Base-by-base conservation (phyloP, 768 basidiomycete genomes). In the Mrakia frigida region DNA sequence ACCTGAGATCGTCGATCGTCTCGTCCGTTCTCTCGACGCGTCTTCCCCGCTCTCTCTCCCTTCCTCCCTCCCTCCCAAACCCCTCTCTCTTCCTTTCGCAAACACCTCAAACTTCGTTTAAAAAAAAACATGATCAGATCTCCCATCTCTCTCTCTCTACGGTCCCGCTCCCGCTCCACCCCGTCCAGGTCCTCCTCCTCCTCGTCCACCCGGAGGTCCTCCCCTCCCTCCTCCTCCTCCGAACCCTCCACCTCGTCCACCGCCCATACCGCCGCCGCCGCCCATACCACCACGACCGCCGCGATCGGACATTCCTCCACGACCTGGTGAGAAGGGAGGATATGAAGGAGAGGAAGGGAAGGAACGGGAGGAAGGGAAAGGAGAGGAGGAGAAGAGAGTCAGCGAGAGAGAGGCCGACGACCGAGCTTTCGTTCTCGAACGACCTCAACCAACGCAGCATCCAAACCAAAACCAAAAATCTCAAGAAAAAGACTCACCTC, bases 181-280 rank as follows among this genome's bases (percentile, higher is more conserved):
- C 6, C 69, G 69, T 46, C 69, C 69, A 9, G 46, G 25, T 28
- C 68, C 68, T 31, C 70, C 70, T 37, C 70, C 28, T 25, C 70
- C 70, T 5, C 72, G 16, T 35, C 70, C 50, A 18, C 70, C 50
- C 35, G 63, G 63, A n/a, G 63, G 63, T 65, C 63, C 63, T 39
- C 63, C 63, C 16, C 63, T 52, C n/a, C n/a, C n/a, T 46, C 50
- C 43, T 41, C 75, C 63, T 41, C 76, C 59, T 50, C 75, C 68
- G 46, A 68, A 69, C 28, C 70, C 78, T 46, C 80, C 69, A 70
- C 80, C 81, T 67, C 88, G 89, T 79, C 93, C 86, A 65, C 78
- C 79, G 3, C 68, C 46, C 28, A 72, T 28, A 23, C 77, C 71
- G 50, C 80, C 68, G 53, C 79, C 77, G 76, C 79, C 69, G 33